Percentiles rank a stretch among this genome's conserved stretches.
These are phyloP conservation scores for Geotrichum klebahnii DNA, from an alignment of 1,139 yeast species.

Conservation along the genomic window DNA sequence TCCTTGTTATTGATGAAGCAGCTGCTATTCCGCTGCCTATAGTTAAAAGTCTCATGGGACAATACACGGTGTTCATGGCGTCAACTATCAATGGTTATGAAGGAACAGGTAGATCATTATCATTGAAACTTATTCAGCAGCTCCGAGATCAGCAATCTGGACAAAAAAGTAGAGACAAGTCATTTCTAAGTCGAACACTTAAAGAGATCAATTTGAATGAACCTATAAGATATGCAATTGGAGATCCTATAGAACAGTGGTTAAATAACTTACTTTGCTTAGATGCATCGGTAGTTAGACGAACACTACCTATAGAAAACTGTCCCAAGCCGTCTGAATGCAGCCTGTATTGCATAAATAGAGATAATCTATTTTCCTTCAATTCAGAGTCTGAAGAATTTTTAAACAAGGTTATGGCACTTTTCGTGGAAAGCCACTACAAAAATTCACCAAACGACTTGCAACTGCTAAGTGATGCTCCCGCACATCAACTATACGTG, in stretches of 20 bases:
- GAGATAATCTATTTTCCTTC: conserved; percentile 91
- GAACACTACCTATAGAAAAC: conserved; percentile 65
- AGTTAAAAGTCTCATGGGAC: conserved; percentile 86
- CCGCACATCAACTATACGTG: conserved; percentile 93
- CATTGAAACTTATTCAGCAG: conserved; percentile 87
- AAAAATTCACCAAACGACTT: conserved; percentile 96
- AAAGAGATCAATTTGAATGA: conserved; percentile 85
- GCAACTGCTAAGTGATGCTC: conserved; percentile 96
- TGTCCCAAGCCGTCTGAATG: conserved; percentile 94
- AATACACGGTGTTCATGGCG: conserved; percentile 94
- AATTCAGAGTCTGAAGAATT: conserved; percentile 95
- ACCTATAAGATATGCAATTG: conserved; percentile 97
- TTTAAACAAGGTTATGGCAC: conserved; percentile 93
- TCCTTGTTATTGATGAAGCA: conserved; percentile 94
- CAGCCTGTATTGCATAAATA: conserved; percentile 77
- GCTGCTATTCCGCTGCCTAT: conserved; percentile 96
- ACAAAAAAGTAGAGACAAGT: conserved; percentile 42
- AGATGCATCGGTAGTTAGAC: conserved; percentile 66
- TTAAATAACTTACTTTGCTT: conserved; percentile 83
- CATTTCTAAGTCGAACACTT: conserved; percentile 58
- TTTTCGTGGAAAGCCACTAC: conserved; percentile 93
- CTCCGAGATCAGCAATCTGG: conserved; percentile 65
- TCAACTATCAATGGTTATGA: conserved; percentile 97
- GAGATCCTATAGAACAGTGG: conserved; percentile 96
- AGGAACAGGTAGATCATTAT: conserved; percentile 95